Evolutionary conservation across 306 rosid genomes (phyloP).

Genomic region (Acacia confusa): DNA sequence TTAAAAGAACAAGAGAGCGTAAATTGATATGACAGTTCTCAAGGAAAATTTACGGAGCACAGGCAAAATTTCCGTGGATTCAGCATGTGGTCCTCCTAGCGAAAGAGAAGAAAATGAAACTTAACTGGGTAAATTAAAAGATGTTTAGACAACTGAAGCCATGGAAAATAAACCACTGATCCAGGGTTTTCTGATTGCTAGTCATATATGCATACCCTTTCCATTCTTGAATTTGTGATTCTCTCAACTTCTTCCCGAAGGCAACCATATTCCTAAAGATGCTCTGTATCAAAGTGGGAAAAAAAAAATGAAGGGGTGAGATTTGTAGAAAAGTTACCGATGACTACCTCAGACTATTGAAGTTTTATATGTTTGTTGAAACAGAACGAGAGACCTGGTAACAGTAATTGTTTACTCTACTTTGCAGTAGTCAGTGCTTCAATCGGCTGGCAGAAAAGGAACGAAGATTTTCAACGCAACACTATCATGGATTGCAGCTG

Average conservation of each 20-base stretch:
- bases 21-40: background rate
- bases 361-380: background rate
- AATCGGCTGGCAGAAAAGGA: conserved; percentile 5
- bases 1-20: background rate
- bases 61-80: background rate
- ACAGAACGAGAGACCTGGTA: conserved; percentile 34
- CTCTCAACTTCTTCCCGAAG: conserved; percentile 88
- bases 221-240: conserved; percentile 86
- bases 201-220: conserved; percentile 62
- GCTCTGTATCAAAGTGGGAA: conserved; percentile 18
- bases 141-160: background rate
- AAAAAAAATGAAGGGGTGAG: conserved; percentile 6
- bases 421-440: conserved; percentile 20
- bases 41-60: too few relatives aligned
- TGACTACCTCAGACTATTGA: conserved; percentile 20
- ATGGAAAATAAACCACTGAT: conserved; percentile 2
- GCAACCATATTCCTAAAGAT: conserved; percentile 62
- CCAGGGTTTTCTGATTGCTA: background rate
- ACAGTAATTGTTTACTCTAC: background rate
- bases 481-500: conserved; percentile 26
- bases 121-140: background rate
- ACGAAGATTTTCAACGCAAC: conserved; percentile 9
- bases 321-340: background rate
- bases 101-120: background rate
- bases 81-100: background rate